phyloP scores from a whole-genome alignment of 352 stramenopile species.

The Pythium dissotocum region DNA sequence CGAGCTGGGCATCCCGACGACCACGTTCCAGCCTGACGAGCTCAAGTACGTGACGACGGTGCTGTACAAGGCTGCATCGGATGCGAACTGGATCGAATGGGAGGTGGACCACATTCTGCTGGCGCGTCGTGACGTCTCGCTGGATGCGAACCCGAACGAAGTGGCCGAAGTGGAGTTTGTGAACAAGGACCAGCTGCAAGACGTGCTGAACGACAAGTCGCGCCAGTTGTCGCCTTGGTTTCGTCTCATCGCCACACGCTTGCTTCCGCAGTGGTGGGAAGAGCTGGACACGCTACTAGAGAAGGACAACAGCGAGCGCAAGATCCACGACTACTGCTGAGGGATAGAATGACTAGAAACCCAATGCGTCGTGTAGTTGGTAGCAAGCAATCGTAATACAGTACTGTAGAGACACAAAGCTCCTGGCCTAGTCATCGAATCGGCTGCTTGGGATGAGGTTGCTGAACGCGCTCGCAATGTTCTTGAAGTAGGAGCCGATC shows the following conservation, averaged over 20 bases:
- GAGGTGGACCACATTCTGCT: constrained; percentile 99
- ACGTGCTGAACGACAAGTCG: constrained; percentile 53
- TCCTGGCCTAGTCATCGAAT: constrained; percentile 34
- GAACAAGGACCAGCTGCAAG: constrained; percentile 50
- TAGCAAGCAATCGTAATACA: not conserved
- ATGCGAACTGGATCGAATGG: constrained; percentile 95
- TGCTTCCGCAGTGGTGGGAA: constrained; percentile 76
- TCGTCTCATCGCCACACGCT: constrained; percentile 63
- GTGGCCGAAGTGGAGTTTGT: constrained; percentile 92
- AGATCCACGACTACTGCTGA: constrained; percentile 64
- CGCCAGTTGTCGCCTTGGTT: constrained; percentile 86
- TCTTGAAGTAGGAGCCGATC: constrained; percentile 75
- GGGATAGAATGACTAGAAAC: constrained; percentile 4
- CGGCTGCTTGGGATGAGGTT: constrained; percentile 47
- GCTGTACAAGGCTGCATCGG: constrained; percentile 95
- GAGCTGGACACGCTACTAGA: constrained; percentile 62
- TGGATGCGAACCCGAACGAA: constrained; percentile 94
- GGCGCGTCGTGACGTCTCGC: constrained; percentile 69
- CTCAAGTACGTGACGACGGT: constrained; percentile 98
- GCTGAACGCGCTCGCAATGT: constrained; percentile 55
- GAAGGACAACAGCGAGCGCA: constrained; percentile 47
- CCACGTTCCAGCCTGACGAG: constrained; percentile 73
- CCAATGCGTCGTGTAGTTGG: not conserved
- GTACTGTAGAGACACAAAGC: not conserved
- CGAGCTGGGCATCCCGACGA: constrained; percentile 94